These are phyloP conservation scores for Phytophthora sansomeana DNA, from an alignment of 352 stramenopile genomes.

Conservation along the genomic window DNA sequence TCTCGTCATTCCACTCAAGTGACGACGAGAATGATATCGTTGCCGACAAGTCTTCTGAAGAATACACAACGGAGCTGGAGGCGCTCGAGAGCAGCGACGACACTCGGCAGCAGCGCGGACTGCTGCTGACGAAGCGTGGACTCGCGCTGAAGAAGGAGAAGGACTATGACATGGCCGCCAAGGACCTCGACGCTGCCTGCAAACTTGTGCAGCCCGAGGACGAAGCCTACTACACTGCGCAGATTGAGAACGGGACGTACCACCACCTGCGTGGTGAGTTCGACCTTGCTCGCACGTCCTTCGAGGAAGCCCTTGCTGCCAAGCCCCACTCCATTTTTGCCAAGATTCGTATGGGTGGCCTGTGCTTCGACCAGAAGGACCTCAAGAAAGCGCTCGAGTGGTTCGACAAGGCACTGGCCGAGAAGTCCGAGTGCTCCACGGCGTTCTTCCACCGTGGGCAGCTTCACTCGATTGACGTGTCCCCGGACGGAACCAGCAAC, in stretches of 20 bases:
- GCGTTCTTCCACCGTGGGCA: constrained; percentile 87
- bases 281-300: constrained; percentile 66
- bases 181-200: constrained; percentile 66
- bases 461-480: constrained; percentile 81
- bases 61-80: constrained; percentile 66
- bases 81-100: constrained; percentile 43
- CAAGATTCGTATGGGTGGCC: constrained; percentile 84
- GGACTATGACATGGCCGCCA: constrained; percentile 69
- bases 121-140: constrained; percentile 69
- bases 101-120: constrained; percentile 43
- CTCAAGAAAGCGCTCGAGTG: constrained; percentile 73
- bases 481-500: constrained; percentile 56
- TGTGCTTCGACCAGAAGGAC: constrained; percentile 88
- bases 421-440: constrained; percentile 75
- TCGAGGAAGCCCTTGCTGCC: constrained; percentile 62
- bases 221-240: constrained; percentile 73
- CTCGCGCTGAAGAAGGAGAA: constrained; percentile 72
- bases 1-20: constrained; percentile 84
- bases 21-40: constrained; percentile 80
- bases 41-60: constrained; percentile 57
- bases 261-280: constrained; percentile 83
- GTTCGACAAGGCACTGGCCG: constrained; percentile 76
- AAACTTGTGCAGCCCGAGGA: constrained; percentile 57
- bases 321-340: constrained; percentile 83
- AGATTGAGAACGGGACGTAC: constrained; percentile 83